Conservation (phyloP, 495 filamentous ascomycete species). For the Symbiotaphrina buchneri region DNA sequence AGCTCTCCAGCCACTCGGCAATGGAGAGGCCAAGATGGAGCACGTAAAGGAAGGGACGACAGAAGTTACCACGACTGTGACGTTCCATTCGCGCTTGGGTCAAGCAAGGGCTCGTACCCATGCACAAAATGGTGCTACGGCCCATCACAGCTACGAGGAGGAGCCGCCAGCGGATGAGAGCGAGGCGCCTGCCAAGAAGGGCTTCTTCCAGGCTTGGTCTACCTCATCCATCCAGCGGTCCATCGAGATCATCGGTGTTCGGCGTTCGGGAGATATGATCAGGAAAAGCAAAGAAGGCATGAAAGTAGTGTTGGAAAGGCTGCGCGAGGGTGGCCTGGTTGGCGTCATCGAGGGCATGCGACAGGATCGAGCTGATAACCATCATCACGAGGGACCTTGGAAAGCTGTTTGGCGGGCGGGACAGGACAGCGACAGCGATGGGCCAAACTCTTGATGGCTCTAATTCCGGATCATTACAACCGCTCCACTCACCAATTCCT, state of each 20-base stretch:
- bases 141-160: slow-evolving; percentile 7
- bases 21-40: slow-evolving; percentile 8
- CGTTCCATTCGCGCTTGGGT: slow-evolving; percentile 60
- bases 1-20: slow-evolving; percentile 6
- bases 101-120: slow-evolving; percentile 41
- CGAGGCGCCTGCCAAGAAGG: slow-evolving; percentile 24
- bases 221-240: slow-evolving; percentile 64
- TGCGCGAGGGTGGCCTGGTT: slow-evolving; percentile 64
- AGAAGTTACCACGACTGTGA: slow-evolving; percentile 64
- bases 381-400: no score
- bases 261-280: slow-evolving; percentile 61
- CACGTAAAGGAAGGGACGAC: slow-evolving; percentile 35
- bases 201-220: slow-evolving; percentile 52
- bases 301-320: slow-evolving; percentile 74
- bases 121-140: slow-evolving; percentile 16
- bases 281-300: slow-evolving; percentile 84
- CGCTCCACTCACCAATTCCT: no score
- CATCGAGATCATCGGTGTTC: slow-evolving; percentile 75
- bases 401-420: no score
- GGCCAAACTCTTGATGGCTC: no score
- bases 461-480: no score
- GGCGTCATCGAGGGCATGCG: slow-evolving; percentile 72
- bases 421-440: no score
- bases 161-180: slow-evolving; percentile 20
- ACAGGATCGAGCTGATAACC: slow-evolving; percentile 38